Base-by-base conservation (phyloP, 306 rosid species). In the Prunus salicina region DNA sequence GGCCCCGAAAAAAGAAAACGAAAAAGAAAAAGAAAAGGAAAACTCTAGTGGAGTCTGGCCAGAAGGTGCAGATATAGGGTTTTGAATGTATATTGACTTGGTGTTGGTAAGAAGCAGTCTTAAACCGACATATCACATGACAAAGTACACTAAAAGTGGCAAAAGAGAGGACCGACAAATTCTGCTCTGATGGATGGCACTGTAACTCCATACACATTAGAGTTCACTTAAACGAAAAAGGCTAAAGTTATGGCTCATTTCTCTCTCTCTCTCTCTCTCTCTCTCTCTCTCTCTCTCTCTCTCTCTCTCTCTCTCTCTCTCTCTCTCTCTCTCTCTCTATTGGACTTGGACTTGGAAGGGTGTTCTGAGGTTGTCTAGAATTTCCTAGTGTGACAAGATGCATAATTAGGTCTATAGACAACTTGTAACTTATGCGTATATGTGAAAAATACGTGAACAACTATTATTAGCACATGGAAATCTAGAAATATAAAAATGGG, bases 111-210 rank as follows among this genome's bases (percentile, higher is more conserved):
- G 4, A 20, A 11, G 9, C 56, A 71, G 18, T 27, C 53, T 71
- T 7, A 28, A 12, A 53, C 28, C 65, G 45, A 79, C 82, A 19
- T 5, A 10, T 69, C 63, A 75, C 34, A 19, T 22, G 78, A 56
- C 41, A 4, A 28, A 11, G 18, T 74, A 43, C 32, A 8, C 19
- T n/a, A 27, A 55, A 51, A 60, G 41, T 10, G 7, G 67, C 56
- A n/a, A 73, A 69, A 25, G 67, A 43, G 3, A 30, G 65, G 84
- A 38, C 73, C 73, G 47, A 69, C 67, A 52, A 38, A 79, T 66
- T 53, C 72, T 47, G 41, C 60, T 74, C 60, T 49, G 74, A 28
- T 19, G 71, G 63, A 8, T 38, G 43, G 43, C 43, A 38, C 8
- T 1, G 27, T 19, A 12, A 24, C 12, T 3, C 25, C 46, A 15